Evolutionary conservation across 257 asterid species (phyloP).

Genomic region (Capsicum baccatum): DNA sequence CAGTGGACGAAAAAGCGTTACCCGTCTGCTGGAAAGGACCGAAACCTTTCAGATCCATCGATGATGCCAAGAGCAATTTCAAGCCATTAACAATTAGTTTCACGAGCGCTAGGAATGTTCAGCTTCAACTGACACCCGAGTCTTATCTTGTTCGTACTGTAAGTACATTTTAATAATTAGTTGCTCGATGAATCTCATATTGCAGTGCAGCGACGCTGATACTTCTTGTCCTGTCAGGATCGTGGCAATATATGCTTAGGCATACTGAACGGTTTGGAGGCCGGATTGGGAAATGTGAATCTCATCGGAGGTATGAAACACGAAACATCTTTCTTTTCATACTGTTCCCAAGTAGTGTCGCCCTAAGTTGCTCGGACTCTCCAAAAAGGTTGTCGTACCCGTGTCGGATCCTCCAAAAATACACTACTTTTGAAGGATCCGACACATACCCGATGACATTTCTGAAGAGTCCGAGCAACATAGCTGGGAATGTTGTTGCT

Average conservation of each 20-base stretch:
- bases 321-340: neutral
- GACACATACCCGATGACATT: no score
- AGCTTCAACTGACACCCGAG: conserved; percentile 68
- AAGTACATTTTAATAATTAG: conserved; percentile 33
- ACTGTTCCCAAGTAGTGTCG: neutral
- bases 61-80: conserved; percentile 56
- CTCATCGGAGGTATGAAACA: conserved; percentile 74
- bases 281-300: conserved; percentile 59
- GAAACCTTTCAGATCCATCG: conserved; percentile 65
- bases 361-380: no score
- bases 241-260: conserved; percentile 89
- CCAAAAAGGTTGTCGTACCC: no score
- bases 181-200: neutral
- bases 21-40: conserved; percentile 86
- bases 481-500: no score
- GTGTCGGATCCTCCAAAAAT: no score
- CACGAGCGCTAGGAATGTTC: conserved; percentile 47
- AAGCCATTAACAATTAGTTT: conserved; percentile 71
- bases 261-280: conserved; percentile 75
- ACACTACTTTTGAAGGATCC: no score
- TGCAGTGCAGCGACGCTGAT: neutral
- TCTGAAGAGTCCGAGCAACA: no score
- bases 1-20: conserved; percentile 66
- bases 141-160: conserved; percentile 79
- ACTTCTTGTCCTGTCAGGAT: conserved; percentile 50